Base-by-base conservation (phyloP, 2,329 filamentous ascomycete genomes). In the Lachnellula hyalina region DNA sequence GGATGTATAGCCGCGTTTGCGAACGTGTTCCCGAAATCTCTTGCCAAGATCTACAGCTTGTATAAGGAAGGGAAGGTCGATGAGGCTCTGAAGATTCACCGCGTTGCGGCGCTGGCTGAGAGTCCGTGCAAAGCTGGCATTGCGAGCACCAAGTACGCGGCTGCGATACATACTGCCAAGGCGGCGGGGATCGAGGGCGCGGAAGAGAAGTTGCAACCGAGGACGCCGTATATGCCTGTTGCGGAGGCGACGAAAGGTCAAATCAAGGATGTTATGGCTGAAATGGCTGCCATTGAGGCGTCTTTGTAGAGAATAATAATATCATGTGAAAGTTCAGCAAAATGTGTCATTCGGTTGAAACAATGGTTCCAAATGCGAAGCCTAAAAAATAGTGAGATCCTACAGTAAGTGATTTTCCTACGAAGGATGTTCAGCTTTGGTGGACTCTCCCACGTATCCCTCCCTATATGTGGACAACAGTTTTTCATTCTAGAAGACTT, bases 1-100 rank as follows among this genome's bases (percentile, higher is more conserved):
- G 81, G 81, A 0, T 82, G 78, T 57, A 80, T 84, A 49, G 75
- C 78, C 1, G 80, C 76, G 1, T 83, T 84, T 64, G 78, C 76
- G 34, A 83, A 83, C 58, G 72, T 81, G 1, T 81, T 81, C 55
- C 80, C 79, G 0, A 79, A 77, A 64, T 75, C 74, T 0, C 67
- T 79, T 5, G 72, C 72, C 4, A 70, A 68, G 51, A 73, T 83
- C 5, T 83, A 79, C 63, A 65, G 74, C 0, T 63, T 82, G 8
- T 82, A 76, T 58, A 72, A 68, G 36, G 68, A 64, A 35, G 79
- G 79, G 1, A 74, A 77, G 60, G 55, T 70, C 1, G 69, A 74
- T 12, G 76, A 82, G 63, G 80, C 79, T 9, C 56, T 81, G 63
- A 70, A 72, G 42, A 59, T 83, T 64, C 79, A 83, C 59, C 68